Percentiles rank a stretch among this genome's conserved stretches.
Evolutionary conservation across 129 eudicot species (phyloP).

Genomic region (Scalesia atractyloides): DNA sequence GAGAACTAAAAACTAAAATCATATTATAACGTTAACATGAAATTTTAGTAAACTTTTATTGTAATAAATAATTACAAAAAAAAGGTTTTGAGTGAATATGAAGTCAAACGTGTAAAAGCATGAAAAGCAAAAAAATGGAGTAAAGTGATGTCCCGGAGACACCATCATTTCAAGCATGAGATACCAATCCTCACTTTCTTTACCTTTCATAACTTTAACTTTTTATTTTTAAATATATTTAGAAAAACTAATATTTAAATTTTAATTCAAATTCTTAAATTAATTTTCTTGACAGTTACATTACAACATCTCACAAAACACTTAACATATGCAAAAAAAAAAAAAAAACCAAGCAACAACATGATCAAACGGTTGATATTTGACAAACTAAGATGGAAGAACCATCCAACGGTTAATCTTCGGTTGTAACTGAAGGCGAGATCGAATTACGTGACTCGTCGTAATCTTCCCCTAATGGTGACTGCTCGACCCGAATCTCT

Average conservation of each 20-base stretch:
- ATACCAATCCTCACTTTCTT: conserved; percentile 18
- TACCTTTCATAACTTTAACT: neutral
- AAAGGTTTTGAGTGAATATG: conserved; percentile 26
- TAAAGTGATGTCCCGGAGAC: conserved; percentile 35
- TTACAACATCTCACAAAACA: conserved; percentile 5
- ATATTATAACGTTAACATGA: no score
- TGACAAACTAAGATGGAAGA: conserved; percentile 32
- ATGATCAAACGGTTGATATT: conserved; percentile 22
- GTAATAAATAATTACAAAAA: no score
- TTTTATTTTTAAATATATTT: neutral
- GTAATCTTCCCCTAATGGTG: conserved; percentile 89
- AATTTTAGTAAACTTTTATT: no score
- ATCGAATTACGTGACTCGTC: conserved; percentile 85
- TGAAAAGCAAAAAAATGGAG: conserved; percentile 29
- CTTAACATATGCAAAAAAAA: conserved; percentile 25
- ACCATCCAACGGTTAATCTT: conserved; percentile 36
- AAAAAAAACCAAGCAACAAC: conserved; percentile 20
- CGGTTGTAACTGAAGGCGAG: conserved; percentile 78
- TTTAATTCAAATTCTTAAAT: conserved; percentile 9
- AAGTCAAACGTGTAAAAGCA: conserved; percentile 33
- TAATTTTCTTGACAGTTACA: conserved; percentile 25
- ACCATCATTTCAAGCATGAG: conserved; percentile 42
- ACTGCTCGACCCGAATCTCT: conserved; percentile 94
- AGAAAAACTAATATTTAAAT: neutral
- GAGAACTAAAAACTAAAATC: no score